These are phyloP conservation scores for Pythium aquatile DNA, from an alignment of 352 stramenopile genomes.

Conservation along the genomic window DNA sequence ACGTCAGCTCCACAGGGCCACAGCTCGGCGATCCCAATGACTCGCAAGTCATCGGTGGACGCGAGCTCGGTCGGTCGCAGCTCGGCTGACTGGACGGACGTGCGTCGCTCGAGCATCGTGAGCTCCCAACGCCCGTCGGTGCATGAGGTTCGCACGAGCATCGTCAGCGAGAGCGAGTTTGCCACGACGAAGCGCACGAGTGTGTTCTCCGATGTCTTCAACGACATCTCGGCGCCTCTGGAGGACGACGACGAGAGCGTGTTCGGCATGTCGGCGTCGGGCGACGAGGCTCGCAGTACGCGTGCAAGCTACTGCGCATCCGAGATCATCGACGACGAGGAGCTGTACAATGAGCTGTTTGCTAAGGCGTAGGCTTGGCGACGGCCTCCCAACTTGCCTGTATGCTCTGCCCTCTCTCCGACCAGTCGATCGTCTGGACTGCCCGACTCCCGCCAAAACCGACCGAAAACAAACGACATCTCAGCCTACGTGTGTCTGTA, in stretches of 20 bases:
- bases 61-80: slow-evolving; percentile 8
- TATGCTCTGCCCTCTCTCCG: neutral
- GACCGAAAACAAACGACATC: slow-evolving; percentile 7
- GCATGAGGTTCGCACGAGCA: slow-evolving; percentile 3
- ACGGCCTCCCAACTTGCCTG: neutral
- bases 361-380: slow-evolving; percentile 12
- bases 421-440: neutral
- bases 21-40: slow-evolving; percentile 4
- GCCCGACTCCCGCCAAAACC: neutral
- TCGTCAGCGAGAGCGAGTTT: slow-evolving; percentile 16
- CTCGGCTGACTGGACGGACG: slow-evolving; percentile 22
- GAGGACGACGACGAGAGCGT: slow-evolving; percentile 18
- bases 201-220: slow-evolving; percentile 29
- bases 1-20: neutral
- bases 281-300: slow-evolving; percentile 17
- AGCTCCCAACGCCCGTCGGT: slow-evolving; percentile 5
- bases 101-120: slow-evolving; percentile 11
- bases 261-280: slow-evolving; percentile 7
- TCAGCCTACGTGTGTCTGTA: slow-evolving; percentile 7
- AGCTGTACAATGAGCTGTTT: slow-evolving; percentile 28
- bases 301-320: slow-evolving; percentile 31
- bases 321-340: slow-evolving; percentile 29
- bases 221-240: slow-evolving; percentile 27
- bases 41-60: slow-evolving; percentile 9
- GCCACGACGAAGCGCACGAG: slow-evolving; percentile 23